Conservation (phyloP, 495 filamentous ascomycete species). For the Tuber microsphaerosporum region DNA sequence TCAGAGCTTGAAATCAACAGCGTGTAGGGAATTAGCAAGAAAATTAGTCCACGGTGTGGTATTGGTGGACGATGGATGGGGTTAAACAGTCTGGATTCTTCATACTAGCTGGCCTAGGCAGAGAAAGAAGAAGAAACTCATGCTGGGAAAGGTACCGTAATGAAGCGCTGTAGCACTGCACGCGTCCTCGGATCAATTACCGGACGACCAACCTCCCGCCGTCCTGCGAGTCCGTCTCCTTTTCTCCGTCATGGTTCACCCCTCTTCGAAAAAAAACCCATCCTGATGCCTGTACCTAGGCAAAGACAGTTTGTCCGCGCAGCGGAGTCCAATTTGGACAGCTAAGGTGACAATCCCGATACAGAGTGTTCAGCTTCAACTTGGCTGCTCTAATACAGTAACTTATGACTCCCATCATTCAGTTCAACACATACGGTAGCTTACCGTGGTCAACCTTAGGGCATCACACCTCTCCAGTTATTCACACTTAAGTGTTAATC, state of each 20-base stretch:
- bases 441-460: neutral
- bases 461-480: neutral
- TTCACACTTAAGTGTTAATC: neutral
- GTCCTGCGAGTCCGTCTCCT: slow-evolving; percentile 19
- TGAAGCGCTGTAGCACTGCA: neutral
- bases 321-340: neutral
- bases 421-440: neutral
- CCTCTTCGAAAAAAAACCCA: neutral
- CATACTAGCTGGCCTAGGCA: neutral
- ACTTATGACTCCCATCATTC: neutral
- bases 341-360: neutral
- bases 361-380: neutral
- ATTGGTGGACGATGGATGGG: neutral
- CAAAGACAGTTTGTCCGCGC: neutral
- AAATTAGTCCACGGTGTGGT: neutral
- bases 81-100: neutral
- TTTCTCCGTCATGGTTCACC: neutral
- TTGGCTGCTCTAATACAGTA: neutral
- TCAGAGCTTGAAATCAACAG: neutral
- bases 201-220: slow-evolving; percentile 17
- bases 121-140: neutral
- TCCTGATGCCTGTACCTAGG: neutral
- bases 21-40: neutral
- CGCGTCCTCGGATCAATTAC: slow-evolving; percentile 20
- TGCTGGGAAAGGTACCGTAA: neutral